Evolutionary conservation across 306 rosid species (phyloP).

Genomic region (barrel medic (Medicago truncatula)): MtrunA17r5.0-ANR NC_053046.1:2050001-2050500

Average conservation of each 20-base stretch:
- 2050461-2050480: background rate
- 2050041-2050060: background rate
- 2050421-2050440: constrained; percentile 7
- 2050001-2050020: too few species aligned
- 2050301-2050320: background rate
- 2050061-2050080: background rate
- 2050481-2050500: constrained; percentile 2
- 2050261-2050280: constrained; percentile 5
- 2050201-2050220: constrained; percentile 23
- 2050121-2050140: background rate
- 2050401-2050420: background rate
- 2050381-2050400: background rate
- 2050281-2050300: constrained; percentile 14
- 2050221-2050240: constrained; percentile 24
- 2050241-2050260: constrained; percentile 29
- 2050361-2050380: background rate
- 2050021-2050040: too few species aligned
- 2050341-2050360: background rate
- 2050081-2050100: background rate
- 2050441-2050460: background rate
- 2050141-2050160: constrained; percentile 3
- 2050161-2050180: constrained; percentile 4
- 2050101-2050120: background rate
- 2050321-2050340: background rate
- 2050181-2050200: background rate